phyloP scores from a whole-genome alignment of 106 monocot genomes.

The Acanthochlamys bracteata region DNA sequence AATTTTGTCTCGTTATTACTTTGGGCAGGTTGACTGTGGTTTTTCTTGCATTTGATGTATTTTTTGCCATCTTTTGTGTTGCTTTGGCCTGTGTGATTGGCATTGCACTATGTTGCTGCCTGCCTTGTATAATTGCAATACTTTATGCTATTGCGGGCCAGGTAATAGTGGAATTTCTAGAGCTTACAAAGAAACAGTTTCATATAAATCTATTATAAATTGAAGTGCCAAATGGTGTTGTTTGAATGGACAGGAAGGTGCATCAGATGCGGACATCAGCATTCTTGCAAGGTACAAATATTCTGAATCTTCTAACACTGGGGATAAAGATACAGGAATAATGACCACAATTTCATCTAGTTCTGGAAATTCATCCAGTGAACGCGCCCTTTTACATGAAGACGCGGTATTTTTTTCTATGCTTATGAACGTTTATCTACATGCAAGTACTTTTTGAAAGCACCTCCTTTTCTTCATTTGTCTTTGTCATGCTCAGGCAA shows the following conservation, averaged over 20 bases:
- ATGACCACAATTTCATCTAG: constrained; percentile 57
- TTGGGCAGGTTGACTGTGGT: constrained; percentile 30
- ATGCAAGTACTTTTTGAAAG: too few relatives aligned
- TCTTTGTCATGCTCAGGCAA: too few relatives aligned
- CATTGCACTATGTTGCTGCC: constrained; percentile 40
- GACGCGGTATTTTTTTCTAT: constrained; percentile 53
- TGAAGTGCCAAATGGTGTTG: too few relatives aligned
- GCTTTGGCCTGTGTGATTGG: constrained; percentile 27
- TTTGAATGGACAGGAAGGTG: constrained; percentile 85
- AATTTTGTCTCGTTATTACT: neutral
- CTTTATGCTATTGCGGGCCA: constrained; percentile 28
- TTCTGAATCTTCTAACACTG: constrained; percentile 20
- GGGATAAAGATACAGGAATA: constrained; percentile 38
- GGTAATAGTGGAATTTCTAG: neutral
- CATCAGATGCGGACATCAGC: constrained; percentile 81
- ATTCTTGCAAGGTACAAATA: constrained; percentile 81
- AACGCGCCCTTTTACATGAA: constrained; percentile 46
- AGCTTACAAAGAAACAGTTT: neutral
- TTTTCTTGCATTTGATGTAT: constrained; percentile 40
- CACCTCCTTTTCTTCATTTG: too few relatives aligned
- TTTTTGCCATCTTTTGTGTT: constrained; percentile 40
- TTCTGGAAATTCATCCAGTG: constrained; percentile 24
- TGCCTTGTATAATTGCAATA: constrained; percentile 33
- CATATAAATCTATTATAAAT: neutral
- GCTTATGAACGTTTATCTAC: too few relatives aligned